These are phyloP conservation scores for Psilocybe cyanescens DNA, from an alignment of 768 basidiomycete species.

Conservation along the genomic window DNA sequence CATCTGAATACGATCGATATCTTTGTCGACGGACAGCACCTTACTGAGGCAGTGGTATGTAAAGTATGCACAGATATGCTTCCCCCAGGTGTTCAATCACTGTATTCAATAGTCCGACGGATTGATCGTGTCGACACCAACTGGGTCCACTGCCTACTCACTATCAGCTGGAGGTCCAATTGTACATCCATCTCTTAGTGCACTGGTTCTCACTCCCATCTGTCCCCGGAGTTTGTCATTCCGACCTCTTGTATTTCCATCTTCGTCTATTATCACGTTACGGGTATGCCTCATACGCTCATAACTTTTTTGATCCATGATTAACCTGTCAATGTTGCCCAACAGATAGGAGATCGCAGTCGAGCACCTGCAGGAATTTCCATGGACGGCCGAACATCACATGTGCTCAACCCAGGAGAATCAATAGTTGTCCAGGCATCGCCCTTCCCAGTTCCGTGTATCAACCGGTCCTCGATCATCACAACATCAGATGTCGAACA, in stretches of 20 bases:
- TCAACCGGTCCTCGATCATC: slow-evolving; percentile 82
- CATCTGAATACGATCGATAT: slow-evolving; percentile 94
- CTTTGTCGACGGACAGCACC: slow-evolving; percentile 91
- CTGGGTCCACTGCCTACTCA: slow-evolving; percentile 96
- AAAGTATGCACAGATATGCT: slow-evolving; percentile 2
- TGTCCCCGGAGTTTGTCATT: slow-evolving; percentile 93
- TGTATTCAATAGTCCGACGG: slow-evolving; percentile 75
- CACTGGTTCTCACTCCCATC: slow-evolving; percentile 93
- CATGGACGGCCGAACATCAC: slow-evolving; percentile 90
- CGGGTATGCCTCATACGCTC: slow-evolving; percentile 49
- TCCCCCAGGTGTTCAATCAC: slow-evolving; percentile 3
- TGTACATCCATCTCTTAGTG: slow-evolving; percentile 89
- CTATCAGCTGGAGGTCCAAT: slow-evolving; percentile 96
- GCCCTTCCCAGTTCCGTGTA: slow-evolving; percentile 90
- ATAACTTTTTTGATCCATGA: not conserved
- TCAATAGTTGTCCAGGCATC: slow-evolving; percentile 86
- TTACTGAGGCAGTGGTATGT: slow-evolving; percentile 94
- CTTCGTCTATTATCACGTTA: slow-evolving; percentile 74
- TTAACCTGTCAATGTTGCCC: not conserved
- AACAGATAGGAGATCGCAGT: slow-evolving; percentile 82
- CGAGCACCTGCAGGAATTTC: slow-evolving; percentile 89
- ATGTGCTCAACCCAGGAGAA: slow-evolving; percentile 83
- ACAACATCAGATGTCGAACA: slow-evolving; percentile 47
- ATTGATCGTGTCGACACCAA: slow-evolving; percentile 92
- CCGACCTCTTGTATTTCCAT: slow-evolving; percentile 88